Evolutionary conservation across 2,329 filamentous ascomycete species (phyloP), one percentile per base, ranked within the genome.

Genomic region (Didymosphaeria variabile): DNA sequence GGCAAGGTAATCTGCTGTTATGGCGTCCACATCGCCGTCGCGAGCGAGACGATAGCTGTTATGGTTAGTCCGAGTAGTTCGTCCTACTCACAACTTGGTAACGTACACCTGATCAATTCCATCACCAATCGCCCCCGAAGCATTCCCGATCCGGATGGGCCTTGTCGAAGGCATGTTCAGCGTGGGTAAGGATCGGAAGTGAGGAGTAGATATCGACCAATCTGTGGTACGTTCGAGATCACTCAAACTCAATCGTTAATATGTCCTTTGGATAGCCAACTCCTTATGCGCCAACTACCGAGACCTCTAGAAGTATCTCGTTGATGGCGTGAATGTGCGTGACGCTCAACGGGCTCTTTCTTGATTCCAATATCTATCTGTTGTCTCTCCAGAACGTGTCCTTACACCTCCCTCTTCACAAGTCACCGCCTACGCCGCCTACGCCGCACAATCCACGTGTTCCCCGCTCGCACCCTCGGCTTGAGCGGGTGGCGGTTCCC

Each of bases 21-120:
- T 87, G 79, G 94, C 91, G 80, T 96, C 93, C 71, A 94, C 88
- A 74, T 89, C 92, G 67, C 92, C 89, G 73, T 93, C 89, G 63
- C 90, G 88, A 6, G 59, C 58, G 52, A 80, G 75, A 45, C 81
- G 80, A 68, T 78, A 81, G 29, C 46, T 58, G 23, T 21, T 3
- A 9, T 15, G 10, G 13, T 55, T 23, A 55, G 51, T 29, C 29
- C 15, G 13, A 13, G 17, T 7, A 15, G 3, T 46, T 1, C 12
- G 19, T 44, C 29, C 21, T 44, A 19, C 12, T 17, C 5, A 17
- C 6, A 12, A 29, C 2, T 7, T 40, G 10, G 46, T 31, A n/a
- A 46, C 47, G 31, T 72, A 73, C 34, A 75, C 55, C 47, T 76
- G 71, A 54, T 75, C 68, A 29, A 72, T 64, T 42, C 73, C 72